Evolutionary conservation across 73 alveolate species (phyloP).

Genomic region (Blepharisma japonicum): DNA sequence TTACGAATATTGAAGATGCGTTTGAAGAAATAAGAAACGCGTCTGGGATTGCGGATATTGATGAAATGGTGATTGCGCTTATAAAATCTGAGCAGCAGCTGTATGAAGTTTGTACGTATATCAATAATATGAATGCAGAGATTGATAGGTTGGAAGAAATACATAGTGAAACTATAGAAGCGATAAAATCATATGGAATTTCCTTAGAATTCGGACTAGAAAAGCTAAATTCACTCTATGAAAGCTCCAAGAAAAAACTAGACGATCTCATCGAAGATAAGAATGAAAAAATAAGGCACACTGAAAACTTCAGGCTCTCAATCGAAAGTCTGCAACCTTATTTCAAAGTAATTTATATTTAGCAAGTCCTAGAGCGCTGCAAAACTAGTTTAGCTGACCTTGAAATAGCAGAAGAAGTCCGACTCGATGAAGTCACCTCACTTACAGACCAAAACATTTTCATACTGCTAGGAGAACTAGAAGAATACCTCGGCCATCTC

Average conservation of each 20-base stretch:
- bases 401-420: too few relatives aligned
- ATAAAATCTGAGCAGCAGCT: constrained; percentile 70
- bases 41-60: constrained; percentile 58
- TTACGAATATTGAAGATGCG: constrained; percentile 62
- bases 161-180: constrained; percentile 15
- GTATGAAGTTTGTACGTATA: constrained; percentile 54
- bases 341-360: too few relatives aligned
- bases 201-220: too few relatives aligned
- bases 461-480: constrained; percentile 54
- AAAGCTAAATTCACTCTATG: too few relatives aligned
- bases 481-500: constrained; percentile 44
- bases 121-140: constrained; percentile 62
- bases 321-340: too few relatives aligned
- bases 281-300: too few relatives aligned
- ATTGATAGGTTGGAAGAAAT: constrained; percentile 58
- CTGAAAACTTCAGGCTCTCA: too few relatives aligned
- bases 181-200: background rate
- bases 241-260: too few relatives aligned
- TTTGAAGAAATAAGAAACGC: constrained; percentile 62
- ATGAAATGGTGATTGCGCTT: constrained; percentile 66
- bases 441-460: constrained; percentile 59
- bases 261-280: too few relatives aligned
- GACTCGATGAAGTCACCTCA: constrained; percentile 31
- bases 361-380: too few relatives aligned
- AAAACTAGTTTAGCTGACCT: too few relatives aligned